These are phyloP conservation scores for Capsicum rhomboideum DNA, from an alignment of 257 asterid species.

Conservation along the genomic window DNA sequence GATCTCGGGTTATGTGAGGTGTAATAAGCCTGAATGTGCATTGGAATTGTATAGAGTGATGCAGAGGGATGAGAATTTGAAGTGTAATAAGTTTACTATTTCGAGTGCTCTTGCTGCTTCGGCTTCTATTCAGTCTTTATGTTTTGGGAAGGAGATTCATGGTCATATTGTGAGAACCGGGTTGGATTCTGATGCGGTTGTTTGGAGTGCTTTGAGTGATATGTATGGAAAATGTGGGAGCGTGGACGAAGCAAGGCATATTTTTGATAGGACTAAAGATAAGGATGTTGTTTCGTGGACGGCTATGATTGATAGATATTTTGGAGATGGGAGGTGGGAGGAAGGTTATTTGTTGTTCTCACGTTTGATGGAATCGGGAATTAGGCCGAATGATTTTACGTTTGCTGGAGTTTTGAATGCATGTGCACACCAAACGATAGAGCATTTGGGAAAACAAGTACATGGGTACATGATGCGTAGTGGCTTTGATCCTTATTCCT, in stretches of 20 bases:
- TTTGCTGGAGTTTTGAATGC: constrained; percentile 58
- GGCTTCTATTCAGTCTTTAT: constrained; percentile 51
- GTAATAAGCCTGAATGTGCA: constrained; percentile 40
- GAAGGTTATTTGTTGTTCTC: constrained; percentile 55
- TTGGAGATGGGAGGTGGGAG: constrained; percentile 58
- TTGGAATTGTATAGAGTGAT: constrained; percentile 50
- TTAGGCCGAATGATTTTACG: constrained; percentile 60
- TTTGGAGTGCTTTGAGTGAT: constrained; percentile 66
- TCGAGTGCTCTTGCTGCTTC: constrained; percentile 74
- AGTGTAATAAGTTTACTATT: constrained; percentile 44
- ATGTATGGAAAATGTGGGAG: constrained; percentile 81
- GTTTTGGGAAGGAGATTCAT: constrained; percentile 66
- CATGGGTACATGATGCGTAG: constrained; percentile 58
- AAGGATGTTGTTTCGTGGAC: constrained; percentile 75
- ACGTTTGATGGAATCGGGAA: constrained; percentile 30
- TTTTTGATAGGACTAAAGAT: constrained; percentile 51
- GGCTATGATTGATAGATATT: constrained; percentile 65
- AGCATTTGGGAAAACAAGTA: constrained; percentile 55
- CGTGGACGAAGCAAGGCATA: constrained; percentile 50
- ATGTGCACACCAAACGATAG: constrained; percentile 46
- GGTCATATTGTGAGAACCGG: constrained; percentile 47
- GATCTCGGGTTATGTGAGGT: constrained; percentile 68
- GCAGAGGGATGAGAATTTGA: constrained; percentile 29
- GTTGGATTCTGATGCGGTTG: constrained; percentile 61
- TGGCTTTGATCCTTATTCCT: constrained; percentile 52